Evolutionary conservation across 495 filamentous ascomycete genomes (phyloP).

Genomic region (Daldinia vernicosa): DNA sequence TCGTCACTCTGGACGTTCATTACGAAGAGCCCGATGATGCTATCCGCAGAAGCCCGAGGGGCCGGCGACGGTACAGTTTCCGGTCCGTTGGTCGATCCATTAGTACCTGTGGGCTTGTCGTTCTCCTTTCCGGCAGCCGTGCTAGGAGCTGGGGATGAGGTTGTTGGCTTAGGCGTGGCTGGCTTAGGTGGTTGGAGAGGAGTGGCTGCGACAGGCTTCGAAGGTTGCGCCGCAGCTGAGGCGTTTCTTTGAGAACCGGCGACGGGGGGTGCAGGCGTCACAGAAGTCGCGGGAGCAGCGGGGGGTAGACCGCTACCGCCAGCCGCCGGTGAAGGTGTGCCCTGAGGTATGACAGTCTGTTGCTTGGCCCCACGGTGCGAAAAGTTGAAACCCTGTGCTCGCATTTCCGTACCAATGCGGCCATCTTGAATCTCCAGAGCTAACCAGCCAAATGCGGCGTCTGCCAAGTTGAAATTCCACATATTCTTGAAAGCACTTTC

Average conservation of each 20-base stretch:
- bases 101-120: constrained; percentile 58
- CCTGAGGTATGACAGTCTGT: constrained; percentile 48
- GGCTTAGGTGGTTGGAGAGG: constrained; percentile 61
- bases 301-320: constrained; percentile 48
- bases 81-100: constrained; percentile 61
- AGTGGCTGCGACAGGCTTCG: constrained; percentile 50
- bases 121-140: constrained; percentile 52
- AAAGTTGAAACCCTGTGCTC: constrained; percentile 99
- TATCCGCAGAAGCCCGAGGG: constrained; percentile 53
- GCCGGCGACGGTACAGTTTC: constrained; percentile 56
- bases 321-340: constrained; percentile 48
- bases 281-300: constrained; percentile 49
- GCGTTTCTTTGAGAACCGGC: constrained; percentile 50
- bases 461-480: constrained; percentile 99
- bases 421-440: constrained; percentile 94
- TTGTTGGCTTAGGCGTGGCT: constrained; percentile 58
- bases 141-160: constrained; percentile 50
- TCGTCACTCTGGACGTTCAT: constrained; percentile 80
- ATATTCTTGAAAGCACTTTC: constrained; percentile 99
- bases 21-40: constrained; percentile 82
- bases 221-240: constrained; percentile 48
- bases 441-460: constrained; percentile 96
- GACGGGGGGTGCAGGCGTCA: constrained; percentile 26
- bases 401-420: constrained; percentile 97
- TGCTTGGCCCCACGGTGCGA: constrained; percentile 82